phyloP scores from a whole-genome alignment of 352 stramenopile genomes.

The Discostella stelligera region DNA sequence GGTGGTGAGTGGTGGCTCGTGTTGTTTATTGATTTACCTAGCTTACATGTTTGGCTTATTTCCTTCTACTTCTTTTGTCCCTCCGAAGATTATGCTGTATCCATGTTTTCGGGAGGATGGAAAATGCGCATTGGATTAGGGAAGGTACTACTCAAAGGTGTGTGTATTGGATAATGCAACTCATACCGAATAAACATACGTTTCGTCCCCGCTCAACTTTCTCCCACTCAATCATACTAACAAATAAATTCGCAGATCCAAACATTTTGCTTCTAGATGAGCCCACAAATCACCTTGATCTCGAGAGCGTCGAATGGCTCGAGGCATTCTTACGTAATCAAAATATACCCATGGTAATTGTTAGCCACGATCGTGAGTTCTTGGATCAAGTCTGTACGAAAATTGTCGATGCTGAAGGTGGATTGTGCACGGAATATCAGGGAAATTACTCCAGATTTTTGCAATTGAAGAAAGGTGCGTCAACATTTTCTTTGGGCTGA shows the following conservation, averaged over 20 bases:
- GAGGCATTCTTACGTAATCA: constrained; percentile 96
- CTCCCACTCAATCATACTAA: background rate
- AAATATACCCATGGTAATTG: constrained; percentile 95
- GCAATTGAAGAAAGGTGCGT: constrained; percentile 88
- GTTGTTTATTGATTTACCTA: too few relatives aligned
- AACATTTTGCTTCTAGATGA: constrained; percentile 86
- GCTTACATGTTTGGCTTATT: background rate
- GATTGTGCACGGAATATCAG: constrained; percentile 93
- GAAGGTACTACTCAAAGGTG: constrained; percentile 82
- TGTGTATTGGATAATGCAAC: constrained; percentile 55
- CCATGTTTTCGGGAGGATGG: constrained; percentile 86
- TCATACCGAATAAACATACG: background rate
- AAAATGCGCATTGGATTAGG: constrained; percentile 89
- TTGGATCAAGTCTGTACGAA: constrained; percentile 97
- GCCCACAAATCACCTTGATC: constrained; percentile 88
- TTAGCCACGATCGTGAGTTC: constrained; percentile 99
- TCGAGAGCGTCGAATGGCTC: constrained; percentile 97
- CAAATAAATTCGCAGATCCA: constrained; percentile 42
- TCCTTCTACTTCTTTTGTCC: background rate
- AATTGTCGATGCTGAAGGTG: constrained; percentile 96
- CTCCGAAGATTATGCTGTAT: constrained; percentile 64
- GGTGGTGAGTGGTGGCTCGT: constrained; percentile 28
- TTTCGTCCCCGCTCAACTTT: background rate
- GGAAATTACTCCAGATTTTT: constrained; percentile 98
- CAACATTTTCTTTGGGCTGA: background rate